These are phyloP conservation scores for Crithidia sp. DNA, from an alignment of 208 protist genomes.

Conservation along the genomic window DNA sequence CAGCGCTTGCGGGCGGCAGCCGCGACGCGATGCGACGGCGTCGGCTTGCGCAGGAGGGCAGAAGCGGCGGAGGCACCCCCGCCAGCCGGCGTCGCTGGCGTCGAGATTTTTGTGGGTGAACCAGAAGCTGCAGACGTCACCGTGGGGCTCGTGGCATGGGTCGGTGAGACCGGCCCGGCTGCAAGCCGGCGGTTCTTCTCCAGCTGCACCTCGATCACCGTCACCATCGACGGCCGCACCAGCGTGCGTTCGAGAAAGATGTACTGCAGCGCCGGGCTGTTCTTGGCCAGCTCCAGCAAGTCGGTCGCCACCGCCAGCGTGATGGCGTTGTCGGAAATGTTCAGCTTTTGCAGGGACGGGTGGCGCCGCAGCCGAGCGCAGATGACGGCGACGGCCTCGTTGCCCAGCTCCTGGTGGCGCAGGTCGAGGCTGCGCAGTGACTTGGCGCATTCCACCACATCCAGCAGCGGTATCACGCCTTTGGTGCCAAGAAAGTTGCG, in stretches of 20 bases:
- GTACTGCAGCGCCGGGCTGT: slow-evolving; percentile 64
- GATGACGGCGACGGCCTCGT: slow-evolving; percentile 58
- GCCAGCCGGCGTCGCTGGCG: background rate
- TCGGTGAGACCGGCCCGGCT: background rate
- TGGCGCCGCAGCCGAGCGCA: slow-evolving; percentile 62
- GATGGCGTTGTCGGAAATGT: slow-evolving; percentile 87
- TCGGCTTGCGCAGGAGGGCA: background rate
- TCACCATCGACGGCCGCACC: slow-evolving; percentile 55
- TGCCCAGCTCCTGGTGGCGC: slow-evolving; percentile 63
- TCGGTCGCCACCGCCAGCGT: slow-evolving; percentile 63
- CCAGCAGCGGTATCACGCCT: slow-evolving; percentile 76
- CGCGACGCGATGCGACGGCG: background rate
- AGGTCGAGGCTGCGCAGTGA: slow-evolving; percentile 59
- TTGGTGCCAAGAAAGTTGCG: slow-evolving; percentile 88
- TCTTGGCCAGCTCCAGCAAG: slow-evolving; percentile 72
- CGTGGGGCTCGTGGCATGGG: background rate
- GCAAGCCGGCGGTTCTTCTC: slow-evolving; percentile 46
- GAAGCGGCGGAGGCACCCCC: slow-evolving; percentile 13
- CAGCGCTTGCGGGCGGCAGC: slow-evolving; percentile 29
- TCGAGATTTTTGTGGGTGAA: background rate
- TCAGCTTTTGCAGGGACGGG: slow-evolving; percentile 62
- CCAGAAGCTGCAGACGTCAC: too few species aligned
- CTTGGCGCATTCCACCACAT: slow-evolving; percentile 70
- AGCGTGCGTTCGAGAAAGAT: slow-evolving; percentile 70
- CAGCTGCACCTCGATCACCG: slow-evolving; percentile 60